Conservation (phyloP, 495 filamentous ascomycete genomes). For the Hypoxylon cercidicola region DNA sequence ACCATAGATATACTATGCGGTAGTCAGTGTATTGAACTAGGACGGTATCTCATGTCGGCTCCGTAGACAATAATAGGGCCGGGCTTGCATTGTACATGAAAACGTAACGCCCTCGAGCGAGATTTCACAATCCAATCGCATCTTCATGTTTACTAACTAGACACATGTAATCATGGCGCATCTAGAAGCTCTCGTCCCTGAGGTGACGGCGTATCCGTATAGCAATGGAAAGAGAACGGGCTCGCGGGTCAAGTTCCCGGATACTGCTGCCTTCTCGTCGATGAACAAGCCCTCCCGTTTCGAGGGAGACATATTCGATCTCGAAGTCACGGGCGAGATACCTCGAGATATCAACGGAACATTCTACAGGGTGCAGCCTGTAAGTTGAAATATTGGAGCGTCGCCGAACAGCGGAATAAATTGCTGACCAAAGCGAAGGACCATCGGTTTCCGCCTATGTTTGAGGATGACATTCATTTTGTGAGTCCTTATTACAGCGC, state of each 20-base stretch:
- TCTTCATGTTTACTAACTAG: constrained; percentile 15
- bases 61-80: constrained; percentile 7
- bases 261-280: constrained; percentile 56
- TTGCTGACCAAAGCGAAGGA: constrained; percentile 36
- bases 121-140: constrained; percentile 24
- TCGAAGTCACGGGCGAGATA: constrained; percentile 61
- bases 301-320: constrained; percentile 59
- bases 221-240: constrained; percentile 46
- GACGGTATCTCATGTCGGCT: constrained; percentile 23
- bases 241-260: constrained; percentile 57
- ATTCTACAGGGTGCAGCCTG: constrained; percentile 64
- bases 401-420: neutral
- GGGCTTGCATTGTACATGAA: constrained; percentile 25
- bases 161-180: constrained; percentile 53
- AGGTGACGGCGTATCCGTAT: constrained; percentile 51
- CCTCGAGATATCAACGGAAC: constrained; percentile 63
- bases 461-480: constrained; percentile 64
- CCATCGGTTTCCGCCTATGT: constrained; percentile 62
- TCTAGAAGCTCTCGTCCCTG: constrained; percentile 54
- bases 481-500: constrained; percentile 18
- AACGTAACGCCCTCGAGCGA: constrained; percentile 6
- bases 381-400: constrained; percentile 25
- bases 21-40: constrained; percentile 16
- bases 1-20: constrained; percentile 14
- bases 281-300: constrained; percentile 60